Base-by-base conservation (phyloP, 2,329 filamentous ascomycete genomes). In the Gliomastix tumulicola region DNA sequence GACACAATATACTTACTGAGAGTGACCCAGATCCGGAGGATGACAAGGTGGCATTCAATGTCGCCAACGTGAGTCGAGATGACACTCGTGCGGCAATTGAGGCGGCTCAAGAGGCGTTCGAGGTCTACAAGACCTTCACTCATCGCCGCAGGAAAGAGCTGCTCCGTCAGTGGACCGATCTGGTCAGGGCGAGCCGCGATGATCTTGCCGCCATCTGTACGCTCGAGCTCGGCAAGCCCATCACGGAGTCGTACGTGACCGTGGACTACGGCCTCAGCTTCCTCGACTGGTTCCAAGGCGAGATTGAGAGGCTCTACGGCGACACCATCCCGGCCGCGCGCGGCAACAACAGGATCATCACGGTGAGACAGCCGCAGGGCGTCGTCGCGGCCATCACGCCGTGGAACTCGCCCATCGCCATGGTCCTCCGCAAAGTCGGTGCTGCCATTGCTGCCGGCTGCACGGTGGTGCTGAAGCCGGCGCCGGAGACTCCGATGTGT, bases 151-250 rank as follows among this genome's bases (percentile, higher is more conserved):
- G 85, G 40, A 72, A 84, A 35, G 79, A 78, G 57, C 65, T 90
- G 53, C 68, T 94, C 45, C 74, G 84, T 37, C 82, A 78, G 55
- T 94, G 86, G 87, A 86, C 87, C 60, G 80, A 90, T 45, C 67
- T 90, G 45, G 79, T 90, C 69, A 58, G 82, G 22, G 83, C 83
- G 41, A 88, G 92, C 49, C 69, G 76, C 31, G 84, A 89, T 21
- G 88, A 94, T 54, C 67, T 94, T 21, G 84, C 86, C 7, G 85
- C 71, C 42, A 69, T 94, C 42, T 88, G 94, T 51, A 92, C 87
- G 27, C 85, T 83, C 79, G 88, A 94, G 66, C 94, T 92, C 47
- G 88, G 88, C 44, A 94, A 94, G 66, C 85, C 87, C 2, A 53
- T 84, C 20, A 76, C 83, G 19, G 84, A 88, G 53, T 81, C 84